Evolutionary conservation across 805 yeast genomes (phyloP), one percentile per base, ranked within the genome.

Genomic region (Kuraishia borneana): DNA sequence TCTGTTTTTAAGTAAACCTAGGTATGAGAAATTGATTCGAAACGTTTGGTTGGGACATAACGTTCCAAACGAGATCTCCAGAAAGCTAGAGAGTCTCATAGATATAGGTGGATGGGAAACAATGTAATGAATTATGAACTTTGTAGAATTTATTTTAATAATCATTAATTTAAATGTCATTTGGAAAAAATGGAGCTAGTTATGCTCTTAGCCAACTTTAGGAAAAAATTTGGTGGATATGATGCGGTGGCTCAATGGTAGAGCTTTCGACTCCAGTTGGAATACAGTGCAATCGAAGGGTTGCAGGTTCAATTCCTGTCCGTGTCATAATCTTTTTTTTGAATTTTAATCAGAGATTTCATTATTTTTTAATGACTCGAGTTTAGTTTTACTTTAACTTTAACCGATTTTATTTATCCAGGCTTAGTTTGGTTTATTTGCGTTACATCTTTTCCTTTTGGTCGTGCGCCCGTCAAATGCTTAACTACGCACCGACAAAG

Each of bases 51-150:
- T 88, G 14, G 78, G 73, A 36, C 88, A 85, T 48, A 83, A 82
- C 48, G 62, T 84, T 3, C 79, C 84, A 3, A 84, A 83, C 44
- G 64, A 68, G 30, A 76, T 88, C 22, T 87, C 85, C 1, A 65
- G 97, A 41, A 76, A 76, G 42, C 65, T 89, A 12, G 97, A 89
- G 45, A 74, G 79, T 26, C 71, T 70, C 6, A 56, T 79, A 22
- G 97, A 89, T 53, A 73, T 80, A 26, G 98, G 98, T 6, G 98
- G 98, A 0, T 89, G 98, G 98, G 92, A 82, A 45, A 83, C 92
- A 2, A 59, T 82, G 40, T 84, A 59, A 25, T 10, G 23, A 7
- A 21, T 12, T 25, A 14, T 12, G 27, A 9, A 8, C 7, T 25
- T n/a, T 25, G 31, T 28, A 17, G 19, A 28, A 19, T 28, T 5